phyloP scores from a whole-genome alignment of 164 flowering plant species.

The Aristolochia contorta region DNA sequence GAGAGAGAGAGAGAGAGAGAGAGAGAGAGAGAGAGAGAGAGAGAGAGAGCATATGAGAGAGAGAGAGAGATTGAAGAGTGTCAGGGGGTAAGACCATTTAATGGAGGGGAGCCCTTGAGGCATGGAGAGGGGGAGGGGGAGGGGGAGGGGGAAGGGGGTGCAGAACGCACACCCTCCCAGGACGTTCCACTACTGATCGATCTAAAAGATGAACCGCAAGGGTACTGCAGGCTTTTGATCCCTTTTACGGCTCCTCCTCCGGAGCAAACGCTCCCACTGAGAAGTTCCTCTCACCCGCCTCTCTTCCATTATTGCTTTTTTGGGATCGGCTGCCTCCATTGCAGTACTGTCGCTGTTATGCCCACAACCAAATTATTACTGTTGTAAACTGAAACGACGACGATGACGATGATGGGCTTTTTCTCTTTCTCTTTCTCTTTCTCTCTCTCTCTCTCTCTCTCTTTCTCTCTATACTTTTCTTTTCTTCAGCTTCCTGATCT shows the following conservation, averaged over 20 bases:
- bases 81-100: no score
- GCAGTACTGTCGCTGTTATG: conserved; percentile 1
- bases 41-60: not conserved
- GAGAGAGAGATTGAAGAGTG: no score
- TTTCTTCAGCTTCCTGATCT: no score
- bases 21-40: not conserved
- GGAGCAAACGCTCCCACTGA: not conserved
- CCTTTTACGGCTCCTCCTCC: conserved; percentile 8
- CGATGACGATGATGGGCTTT: not conserved
- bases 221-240: not conserved
- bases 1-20: not conserved
- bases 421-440: no score
- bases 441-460: no score
- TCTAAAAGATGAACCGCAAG: no score
- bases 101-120: no score
- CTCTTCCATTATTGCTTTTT: conserved; percentile 2
- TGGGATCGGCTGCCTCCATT: conserved; percentile 5
- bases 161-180: no score
- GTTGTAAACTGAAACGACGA: not conserved
- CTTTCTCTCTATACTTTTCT: no score
- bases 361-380: not conserved
- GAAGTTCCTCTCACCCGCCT: not conserved
- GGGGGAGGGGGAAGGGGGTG: not conserved
- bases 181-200: no score
- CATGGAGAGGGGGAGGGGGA: not conserved